Conservation (phyloP, 345 rosid species). For the Citrus sp. region DNA sequence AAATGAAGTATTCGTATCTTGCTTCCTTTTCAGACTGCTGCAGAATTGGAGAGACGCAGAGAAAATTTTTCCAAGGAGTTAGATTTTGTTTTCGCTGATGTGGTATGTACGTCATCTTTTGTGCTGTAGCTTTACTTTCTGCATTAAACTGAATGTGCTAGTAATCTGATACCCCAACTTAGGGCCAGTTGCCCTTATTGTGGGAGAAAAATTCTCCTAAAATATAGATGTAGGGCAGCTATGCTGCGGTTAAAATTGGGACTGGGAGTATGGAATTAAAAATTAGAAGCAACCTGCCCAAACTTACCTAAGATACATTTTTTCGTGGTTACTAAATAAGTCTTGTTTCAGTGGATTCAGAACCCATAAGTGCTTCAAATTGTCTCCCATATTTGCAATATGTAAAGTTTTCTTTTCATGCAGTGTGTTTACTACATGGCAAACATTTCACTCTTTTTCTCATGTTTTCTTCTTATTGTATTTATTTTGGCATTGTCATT, state of each 20-base stretch:
- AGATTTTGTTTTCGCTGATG: conserved; percentile 67
- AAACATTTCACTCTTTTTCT: not conserved
- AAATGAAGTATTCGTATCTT: not conserved
- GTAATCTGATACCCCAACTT: not conserved
- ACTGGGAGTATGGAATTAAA: not conserved
- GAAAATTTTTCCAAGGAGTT: conserved; percentile 54
- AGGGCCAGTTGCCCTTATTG: too few species aligned
- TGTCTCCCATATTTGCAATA: not conserved
- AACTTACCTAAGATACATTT: not conserved
- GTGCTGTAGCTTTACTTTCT: not conserved
- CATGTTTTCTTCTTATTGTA: not conserved
- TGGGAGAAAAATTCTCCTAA: too few species aligned
- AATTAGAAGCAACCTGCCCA: not conserved
- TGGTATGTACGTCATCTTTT: conserved; percentile 30
- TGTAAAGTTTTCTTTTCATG: not conserved
- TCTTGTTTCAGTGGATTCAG: not conserved
- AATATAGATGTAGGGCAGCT: too few species aligned
- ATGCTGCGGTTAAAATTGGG: not conserved
- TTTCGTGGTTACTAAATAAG: not conserved
- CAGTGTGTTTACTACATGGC: not conserved
- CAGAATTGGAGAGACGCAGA: conserved; percentile 54
- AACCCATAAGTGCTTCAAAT: not conserved
- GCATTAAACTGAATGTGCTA: not conserved
- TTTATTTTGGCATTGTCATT: not conserved
- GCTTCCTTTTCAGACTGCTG: conserved; percentile 42